A percentile compares a stretch with the other conserved stretches of the same genome.
These are phyloP conservation scores for Fusarium caatingaense DNA, from an alignment of 2,329 filamentous ascomycete genomes.

Conservation along the genomic window DNA sequence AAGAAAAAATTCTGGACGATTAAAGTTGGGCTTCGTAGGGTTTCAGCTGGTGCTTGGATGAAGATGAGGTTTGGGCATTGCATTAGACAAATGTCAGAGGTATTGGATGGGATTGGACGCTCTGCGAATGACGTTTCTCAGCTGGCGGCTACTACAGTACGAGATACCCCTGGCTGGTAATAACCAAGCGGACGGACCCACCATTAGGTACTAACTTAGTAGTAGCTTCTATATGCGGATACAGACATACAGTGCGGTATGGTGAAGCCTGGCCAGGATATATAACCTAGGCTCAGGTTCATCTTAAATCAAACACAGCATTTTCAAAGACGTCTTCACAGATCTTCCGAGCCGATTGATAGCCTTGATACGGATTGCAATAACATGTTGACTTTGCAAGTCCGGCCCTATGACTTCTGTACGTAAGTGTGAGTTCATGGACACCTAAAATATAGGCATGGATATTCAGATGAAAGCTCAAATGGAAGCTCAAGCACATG, in stretches of 20 bases:
- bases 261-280: neutral
- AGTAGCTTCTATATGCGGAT: neutral
- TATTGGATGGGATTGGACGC: constrained; percentile 23
- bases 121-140: constrained; percentile 40
- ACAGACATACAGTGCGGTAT: neutral
- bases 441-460: neutral
- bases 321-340: neutral
- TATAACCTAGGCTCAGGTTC: neutral
- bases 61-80: constrained; percentile 38
- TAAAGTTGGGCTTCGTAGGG: constrained; percentile 22
- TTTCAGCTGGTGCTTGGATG: constrained; percentile 22
- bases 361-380: neutral
- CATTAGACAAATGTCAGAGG: constrained; percentile 30
- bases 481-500: neutral
- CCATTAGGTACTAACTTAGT: neutral
- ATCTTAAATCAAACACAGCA: neutral
- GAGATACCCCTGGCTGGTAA: constrained; percentile 20
- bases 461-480: neutral
- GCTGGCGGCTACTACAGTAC: constrained; percentile 29
- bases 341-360: neutral
- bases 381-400: neutral
- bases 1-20: neutral
- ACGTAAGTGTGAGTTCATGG: neutral
- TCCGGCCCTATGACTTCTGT: neutral
- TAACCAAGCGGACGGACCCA: neutral